These are phyloP conservation scores for Arabis alpina DNA, from an alignment of 345 rosid species.

Conservation along the genomic window DNA sequence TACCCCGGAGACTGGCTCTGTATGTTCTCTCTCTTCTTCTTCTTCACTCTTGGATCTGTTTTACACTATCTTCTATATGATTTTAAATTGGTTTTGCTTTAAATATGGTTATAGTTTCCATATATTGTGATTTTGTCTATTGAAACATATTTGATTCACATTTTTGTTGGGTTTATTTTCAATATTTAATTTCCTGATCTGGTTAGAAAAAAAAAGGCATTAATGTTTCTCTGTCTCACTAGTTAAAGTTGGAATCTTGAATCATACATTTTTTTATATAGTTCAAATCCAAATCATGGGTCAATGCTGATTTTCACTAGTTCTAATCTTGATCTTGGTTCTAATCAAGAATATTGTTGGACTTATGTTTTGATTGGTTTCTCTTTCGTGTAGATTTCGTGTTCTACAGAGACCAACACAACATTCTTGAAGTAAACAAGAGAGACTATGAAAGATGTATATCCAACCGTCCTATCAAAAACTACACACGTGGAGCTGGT, in stretches of 20 bases:
- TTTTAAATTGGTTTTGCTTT: background rate
- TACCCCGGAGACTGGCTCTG: constrained; percentile 97
- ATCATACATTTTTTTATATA: constrained; percentile 1
- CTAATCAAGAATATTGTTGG: too few relatives aligned
- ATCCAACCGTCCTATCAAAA: constrained; percentile 66
- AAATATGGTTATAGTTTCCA: background rate
- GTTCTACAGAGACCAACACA: constrained; percentile 85
- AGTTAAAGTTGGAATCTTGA: constrained; percentile 32
- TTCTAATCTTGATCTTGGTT: background rate
- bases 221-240: constrained; percentile 8
- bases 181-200: constrained; percentile 16
- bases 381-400: constrained; percentile 62
- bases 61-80: constrained; percentile 17
- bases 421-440: constrained; percentile 88
- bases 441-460: constrained; percentile 73
- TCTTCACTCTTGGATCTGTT: constrained; percentile 11
- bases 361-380: background rate
- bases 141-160: background rate
- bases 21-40: constrained; percentile 41
- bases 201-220: constrained; percentile 5
- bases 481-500: constrained; percentile 91
- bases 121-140: background rate
- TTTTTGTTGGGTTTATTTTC: background rate
- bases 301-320: constrained; percentile 4
- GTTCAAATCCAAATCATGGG: constrained; percentile 12